Evolutionary conservation across 805 yeast species (phyloP).

Genomic region (Suhomyces xylopsoci): DNA sequence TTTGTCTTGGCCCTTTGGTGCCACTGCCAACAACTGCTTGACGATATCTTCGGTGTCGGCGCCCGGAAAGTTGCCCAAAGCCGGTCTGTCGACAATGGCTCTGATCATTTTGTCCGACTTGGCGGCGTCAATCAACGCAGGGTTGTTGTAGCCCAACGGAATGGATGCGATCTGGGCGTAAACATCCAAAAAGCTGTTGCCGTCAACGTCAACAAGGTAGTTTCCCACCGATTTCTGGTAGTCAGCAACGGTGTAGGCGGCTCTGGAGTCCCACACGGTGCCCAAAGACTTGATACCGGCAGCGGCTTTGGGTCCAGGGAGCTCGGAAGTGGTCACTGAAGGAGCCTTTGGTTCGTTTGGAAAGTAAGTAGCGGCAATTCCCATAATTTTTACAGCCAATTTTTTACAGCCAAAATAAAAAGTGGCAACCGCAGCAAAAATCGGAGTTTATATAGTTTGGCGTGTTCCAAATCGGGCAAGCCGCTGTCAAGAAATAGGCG

Average conservation of each 20-base stretch:
- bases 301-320: slow-evolving; percentile 77
- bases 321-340: slow-evolving; percentile 47
- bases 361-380: slow-evolving; percentile 57
- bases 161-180: slow-evolving; percentile 86
- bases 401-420: not conserved
- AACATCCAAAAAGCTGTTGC: slow-evolving; percentile 68
- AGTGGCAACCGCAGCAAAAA: not conserved
- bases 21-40: slow-evolving; percentile 51
- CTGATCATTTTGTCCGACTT: slow-evolving; percentile 65
- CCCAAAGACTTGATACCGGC: slow-evolving; percentile 52
- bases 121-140: slow-evolving; percentile 66
- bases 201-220: slow-evolving; percentile 78
- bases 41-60: slow-evolving; percentile 59
- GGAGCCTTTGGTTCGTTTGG: slow-evolving; percentile 82
- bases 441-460: not conserved
- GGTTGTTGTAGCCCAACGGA: slow-evolving; percentile 84
- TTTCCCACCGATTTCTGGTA: slow-evolving; percentile 74
- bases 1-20: slow-evolving; percentile 73
- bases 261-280: slow-evolving; percentile 65
- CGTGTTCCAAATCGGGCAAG: slow-evolving; percentile 2
- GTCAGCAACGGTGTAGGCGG: slow-evolving; percentile 74
- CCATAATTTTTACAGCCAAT: slow-evolving; percentile 16
- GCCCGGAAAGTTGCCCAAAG: slow-evolving; percentile 57
- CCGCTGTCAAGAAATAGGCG: not conserved
- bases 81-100: slow-evolving; percentile 80